These are phyloP conservation scores for Leccinum ochraceum DNA, from an alignment of 768 basidiomycete species.

Conservation along the genomic window DNA sequence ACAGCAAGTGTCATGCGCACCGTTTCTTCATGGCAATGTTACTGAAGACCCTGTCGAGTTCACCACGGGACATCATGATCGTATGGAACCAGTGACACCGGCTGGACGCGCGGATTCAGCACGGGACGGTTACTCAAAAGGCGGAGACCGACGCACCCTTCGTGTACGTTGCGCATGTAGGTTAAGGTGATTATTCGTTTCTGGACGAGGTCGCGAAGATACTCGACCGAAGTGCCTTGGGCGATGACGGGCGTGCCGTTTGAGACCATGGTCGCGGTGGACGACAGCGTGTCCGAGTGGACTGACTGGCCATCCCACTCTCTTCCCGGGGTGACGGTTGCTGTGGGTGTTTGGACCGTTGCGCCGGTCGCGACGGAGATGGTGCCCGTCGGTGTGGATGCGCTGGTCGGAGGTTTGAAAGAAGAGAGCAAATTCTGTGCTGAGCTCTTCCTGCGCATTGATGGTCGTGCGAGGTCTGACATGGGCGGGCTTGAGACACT, in stretches of 20 bases:
- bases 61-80: conserved; percentile 70
- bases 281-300: conserved; percentile 45
- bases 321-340: conserved; percentile 43
- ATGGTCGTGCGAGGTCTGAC: conserved; percentile 45
- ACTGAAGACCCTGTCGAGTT: conserved; percentile 74
- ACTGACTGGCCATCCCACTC: conserved; percentile 78
- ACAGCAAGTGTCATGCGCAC: conserved; percentile 39
- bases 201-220: conserved; percentile 75
- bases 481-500: conserved; percentile 28
- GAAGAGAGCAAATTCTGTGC: conserved; percentile 81
- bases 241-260: conserved; percentile 32
- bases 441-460: conserved; percentile 83
- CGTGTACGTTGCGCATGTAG: conserved; percentile 82
- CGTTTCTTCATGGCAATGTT: conserved; percentile 78
- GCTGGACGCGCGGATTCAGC: conserved; percentile 37
- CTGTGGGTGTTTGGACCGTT: conserved; percentile 36
- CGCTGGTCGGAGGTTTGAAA: conserved; percentile 49
- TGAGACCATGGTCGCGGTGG: conserved; percentile 42
- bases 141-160: conserved; percentile 59
- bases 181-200: conserved; percentile 85
- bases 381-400: conserved; percentile 32
- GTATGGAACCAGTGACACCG: conserved; percentile 89
- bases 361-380: conserved; percentile 38
- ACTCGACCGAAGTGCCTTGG: conserved; percentile 76
- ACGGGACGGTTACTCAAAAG: not conserved